Base-by-base conservation (phyloP, 345 rosid genomes). In the Capsella bursapastoris region DNA sequence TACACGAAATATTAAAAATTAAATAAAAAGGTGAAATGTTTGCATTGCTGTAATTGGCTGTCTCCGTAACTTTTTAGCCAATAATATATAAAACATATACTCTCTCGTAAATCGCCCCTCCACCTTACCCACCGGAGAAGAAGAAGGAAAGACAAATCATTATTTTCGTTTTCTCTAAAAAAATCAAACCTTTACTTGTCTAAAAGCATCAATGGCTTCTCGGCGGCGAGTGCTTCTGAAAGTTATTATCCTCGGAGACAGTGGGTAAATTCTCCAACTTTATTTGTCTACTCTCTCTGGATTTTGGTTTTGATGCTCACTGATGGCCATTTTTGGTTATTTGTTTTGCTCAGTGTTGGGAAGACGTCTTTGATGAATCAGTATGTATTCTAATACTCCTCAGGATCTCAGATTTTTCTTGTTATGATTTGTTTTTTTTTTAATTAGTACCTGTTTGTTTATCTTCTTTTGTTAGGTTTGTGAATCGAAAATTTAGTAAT, bases 291-390 rank as follows among this genome's bases (percentile, higher is more conserved):
- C 8, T 56, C 22, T 34, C 40, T 58, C 45, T 44, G 29, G 4
- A 41, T 53, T 53, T 47, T 53, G 8, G 25, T 15, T 57, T 15
- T 47, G 43, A 40, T 40, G 43, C 13, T 40, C 13, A 40, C 10
- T 25, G 59, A 32, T 71, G 27, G 15, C 35, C 8, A 34, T 8
- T 38, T 47, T 50, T 38, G 41, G 64, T 32, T 29, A 37, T 4
- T 77, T n/a, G 66, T 51, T 66, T 45, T 57, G 13, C 0, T 2
- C 81, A 92, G 98, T 86, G 95, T 92, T 32, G 95, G 96, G 66
- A 92, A 88, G 86, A 92, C 96, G 50, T 92, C 98, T 6, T 78
- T 88, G 78, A 92, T 92, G 94, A 92, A 92, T 82, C 96, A 88
- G 98, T 92, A 88, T 18, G 79, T 66, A 68, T 45, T 45, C 44